Evolutionary conservation across 495 filamentous ascomycete species (phyloP).

Genomic region (Penicillium goetzii): DNA sequence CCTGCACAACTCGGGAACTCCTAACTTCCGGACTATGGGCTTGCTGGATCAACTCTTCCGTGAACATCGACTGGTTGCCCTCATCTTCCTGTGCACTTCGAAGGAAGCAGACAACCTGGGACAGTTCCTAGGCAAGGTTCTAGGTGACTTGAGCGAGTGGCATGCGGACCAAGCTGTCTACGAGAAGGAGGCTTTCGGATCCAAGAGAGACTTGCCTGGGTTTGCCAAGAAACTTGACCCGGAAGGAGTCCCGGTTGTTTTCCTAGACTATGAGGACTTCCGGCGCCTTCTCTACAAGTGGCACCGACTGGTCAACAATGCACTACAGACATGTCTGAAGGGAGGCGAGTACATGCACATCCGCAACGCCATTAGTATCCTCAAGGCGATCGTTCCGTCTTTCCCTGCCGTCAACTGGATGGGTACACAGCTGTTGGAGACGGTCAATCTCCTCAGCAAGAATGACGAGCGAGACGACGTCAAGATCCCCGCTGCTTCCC

Average conservation of each 20-base stretch:
- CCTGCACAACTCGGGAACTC: constrained; percentile 77
- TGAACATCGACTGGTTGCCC: constrained; percentile 71
- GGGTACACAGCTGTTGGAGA: constrained; percentile 69
- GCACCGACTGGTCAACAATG: constrained; percentile 77
- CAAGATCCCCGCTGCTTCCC: constrained; percentile 82
- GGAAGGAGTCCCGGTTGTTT: constrained; percentile 64
- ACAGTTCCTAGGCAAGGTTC: constrained; percentile 78
- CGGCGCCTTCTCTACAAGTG: constrained; percentile 83
- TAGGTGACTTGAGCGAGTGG: constrained; percentile 80
- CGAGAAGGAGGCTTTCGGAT: constrained; percentile 75
- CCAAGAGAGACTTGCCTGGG: constrained; percentile 64
- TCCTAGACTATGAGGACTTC: constrained; percentile 84
- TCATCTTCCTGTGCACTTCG: constrained; percentile 86
- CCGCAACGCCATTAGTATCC: constrained; percentile 88
- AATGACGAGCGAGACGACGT: constrained; percentile 83
- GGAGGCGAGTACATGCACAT: constrained; percentile 96
- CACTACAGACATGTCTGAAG: constrained; percentile 76
- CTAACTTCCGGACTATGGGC: constrained; percentile 84
- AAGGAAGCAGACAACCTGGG: constrained; percentile 90
- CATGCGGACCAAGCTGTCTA: constrained; percentile 76
- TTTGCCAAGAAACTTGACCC: constrained; percentile 67
- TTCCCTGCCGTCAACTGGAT: constrained; percentile 92
- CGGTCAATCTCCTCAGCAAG: constrained; percentile 66
- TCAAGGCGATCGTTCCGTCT: constrained; percentile 74
- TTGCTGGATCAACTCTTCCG: constrained; percentile 84